A percentile compares a stretch with the other conserved stretches of the same genome.
Evolutionary conservation across 495 filamentous ascomycete genomes (phyloP).

Genomic region (Astrothelium subdiscretum): DNA sequence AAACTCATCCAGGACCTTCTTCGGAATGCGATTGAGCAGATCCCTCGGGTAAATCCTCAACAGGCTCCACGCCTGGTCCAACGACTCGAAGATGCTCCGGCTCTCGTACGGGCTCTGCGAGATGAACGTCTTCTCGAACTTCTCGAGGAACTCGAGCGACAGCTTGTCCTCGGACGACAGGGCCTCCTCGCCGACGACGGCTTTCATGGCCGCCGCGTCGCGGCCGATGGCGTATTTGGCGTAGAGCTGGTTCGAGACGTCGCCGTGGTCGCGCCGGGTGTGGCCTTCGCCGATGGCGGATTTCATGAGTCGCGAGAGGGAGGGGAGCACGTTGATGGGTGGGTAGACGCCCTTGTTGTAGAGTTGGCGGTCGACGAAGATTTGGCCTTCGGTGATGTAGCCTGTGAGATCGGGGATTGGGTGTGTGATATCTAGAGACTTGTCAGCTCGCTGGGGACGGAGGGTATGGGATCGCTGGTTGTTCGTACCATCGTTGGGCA

Average conservation of each 20-base stretch:
- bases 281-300: conserved; percentile 95
- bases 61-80: conserved; percentile 92
- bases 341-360: conserved; percentile 96
- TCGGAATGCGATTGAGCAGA: conserved; percentile 90
- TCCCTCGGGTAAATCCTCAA: conserved; percentile 96
- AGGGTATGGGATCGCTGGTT: neutral
- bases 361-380: conserved; percentile 91
- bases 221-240: conserved; percentile 99
- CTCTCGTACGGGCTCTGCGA: conserved; percentile 83
- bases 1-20: conserved; percentile 85
- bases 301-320: conserved; percentile 98
- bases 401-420: conserved; percentile 98
- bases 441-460: conserved; percentile 3
- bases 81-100: conserved; percentile 76
- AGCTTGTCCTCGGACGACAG: conserved; percentile 93
- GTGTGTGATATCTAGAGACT: conserved; percentile 76
- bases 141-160: conserved; percentile 94
- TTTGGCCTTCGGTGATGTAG: conserved; percentile 98
- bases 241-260: conserved; percentile 98
- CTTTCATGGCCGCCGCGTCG: conserved; percentile 98
- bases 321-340: conserved; percentile 97
- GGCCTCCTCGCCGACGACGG: conserved; percentile 96
- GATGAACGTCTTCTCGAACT: conserved; percentile 93
- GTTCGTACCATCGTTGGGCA: conserved; percentile 85
- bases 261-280: conserved; percentile 90